Conservation (phyloP, 306 rosid species). For the Cyclanthera cordifolia region DNA sequence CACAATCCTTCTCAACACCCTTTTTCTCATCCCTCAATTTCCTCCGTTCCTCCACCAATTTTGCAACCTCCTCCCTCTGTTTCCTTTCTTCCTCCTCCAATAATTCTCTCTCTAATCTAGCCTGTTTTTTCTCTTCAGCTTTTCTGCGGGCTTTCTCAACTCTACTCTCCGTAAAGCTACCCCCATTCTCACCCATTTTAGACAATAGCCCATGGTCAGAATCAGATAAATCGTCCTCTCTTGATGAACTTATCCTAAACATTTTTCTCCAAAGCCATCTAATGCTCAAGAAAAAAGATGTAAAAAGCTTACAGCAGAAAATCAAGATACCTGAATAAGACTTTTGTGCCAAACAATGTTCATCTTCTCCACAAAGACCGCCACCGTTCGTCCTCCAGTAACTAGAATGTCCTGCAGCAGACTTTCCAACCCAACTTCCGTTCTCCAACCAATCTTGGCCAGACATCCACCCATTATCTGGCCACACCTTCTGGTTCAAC, state of each 20-base stretch:
- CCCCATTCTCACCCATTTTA: conserved; percentile 69
- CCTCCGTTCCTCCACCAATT: conserved; percentile 94
- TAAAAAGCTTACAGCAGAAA: conserved; percentile 66
- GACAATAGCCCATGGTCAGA: conserved; percentile 61
- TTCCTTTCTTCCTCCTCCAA: conserved; percentile 95
- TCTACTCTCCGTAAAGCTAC: conserved; percentile 56
- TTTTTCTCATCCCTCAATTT: conserved; percentile 78
- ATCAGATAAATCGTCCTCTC: conserved; percentile 68
- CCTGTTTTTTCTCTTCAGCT: conserved; percentile 97
- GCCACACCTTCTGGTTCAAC: conserved; percentile 75
- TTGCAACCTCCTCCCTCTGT: conserved; percentile 98
- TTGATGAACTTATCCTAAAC: conserved; percentile 59
- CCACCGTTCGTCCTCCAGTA: conserved; percentile 58
- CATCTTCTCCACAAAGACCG: conserved; percentile 59
- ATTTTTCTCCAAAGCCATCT: conserved; percentile 91
- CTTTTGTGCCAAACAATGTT: conserved; percentile 71
- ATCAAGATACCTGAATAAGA: conserved; percentile 61
- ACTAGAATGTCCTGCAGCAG: conserved; percentile 43
- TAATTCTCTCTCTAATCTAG: conserved; percentile 86
- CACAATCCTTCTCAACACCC: conserved; percentile 62
- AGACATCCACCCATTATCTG: conserved; percentile 86
- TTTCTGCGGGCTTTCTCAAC: conserved; percentile 93
- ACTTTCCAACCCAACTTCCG: conserved; percentile 64
- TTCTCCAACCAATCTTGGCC: conserved; percentile 90
- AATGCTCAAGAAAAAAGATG: conserved; percentile 66